Evolutionary conservation across 2,329 filamentous ascomycete species (phyloP).

Genomic region (Fusarium pseudograminearum): DNA sequence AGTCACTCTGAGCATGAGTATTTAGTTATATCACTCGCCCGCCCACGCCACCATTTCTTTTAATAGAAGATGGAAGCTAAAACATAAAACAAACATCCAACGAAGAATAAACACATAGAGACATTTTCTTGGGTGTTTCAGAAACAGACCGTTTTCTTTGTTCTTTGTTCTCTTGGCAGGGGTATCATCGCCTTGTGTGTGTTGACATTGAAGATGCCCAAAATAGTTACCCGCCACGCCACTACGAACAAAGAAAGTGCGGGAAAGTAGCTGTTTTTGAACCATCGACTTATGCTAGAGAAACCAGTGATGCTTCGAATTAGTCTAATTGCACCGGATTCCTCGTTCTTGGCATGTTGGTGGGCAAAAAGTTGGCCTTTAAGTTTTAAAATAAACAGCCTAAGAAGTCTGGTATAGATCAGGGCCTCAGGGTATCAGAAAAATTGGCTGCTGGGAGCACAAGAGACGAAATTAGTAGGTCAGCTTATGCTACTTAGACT

Average conservation of each 20-base stretch:
- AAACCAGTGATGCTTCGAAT: not conserved
- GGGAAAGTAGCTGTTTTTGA: rapidly evolving
- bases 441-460: too few relatives aligned
- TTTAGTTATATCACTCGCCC: not conserved
- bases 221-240: conserved; percentile 5
- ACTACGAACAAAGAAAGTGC: not conserved
- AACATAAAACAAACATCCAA: not conserved
- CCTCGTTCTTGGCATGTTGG: too few relatives aligned
- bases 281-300: rapidly evolving
- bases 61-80: conserved; percentile 5
- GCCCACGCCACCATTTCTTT: conserved; percentile 13
- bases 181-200: not conserved
- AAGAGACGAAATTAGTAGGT: too few relatives aligned
- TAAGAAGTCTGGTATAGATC: too few relatives aligned
- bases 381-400: too few relatives aligned
- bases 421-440: too few relatives aligned
- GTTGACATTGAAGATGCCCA: not conserved
- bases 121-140: not conserved
- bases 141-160: conserved; percentile 7
- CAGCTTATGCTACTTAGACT: not conserved
- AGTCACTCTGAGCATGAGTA: not conserved
- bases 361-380: too few relatives aligned
- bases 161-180: conserved; percentile 31
- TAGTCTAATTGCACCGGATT: too few relatives aligned
- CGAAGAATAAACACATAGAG: too few relatives aligned